phyloP scores from a whole-genome alignment of 768 basidiomycete species.

The Thelephora aurantiotincta region DNA sequence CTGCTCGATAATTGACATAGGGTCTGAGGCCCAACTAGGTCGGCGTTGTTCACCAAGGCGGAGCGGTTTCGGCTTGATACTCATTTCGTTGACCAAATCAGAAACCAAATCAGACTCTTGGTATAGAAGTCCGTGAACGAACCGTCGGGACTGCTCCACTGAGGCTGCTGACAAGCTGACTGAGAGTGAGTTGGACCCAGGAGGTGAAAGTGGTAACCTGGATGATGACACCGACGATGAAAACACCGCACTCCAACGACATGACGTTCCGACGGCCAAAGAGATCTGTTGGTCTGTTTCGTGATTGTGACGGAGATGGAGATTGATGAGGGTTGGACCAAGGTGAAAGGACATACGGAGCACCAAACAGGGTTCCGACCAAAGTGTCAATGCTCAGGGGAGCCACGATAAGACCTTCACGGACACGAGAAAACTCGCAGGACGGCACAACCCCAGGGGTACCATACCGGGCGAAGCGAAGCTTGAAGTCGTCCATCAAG shows the following conservation, averaged over 20 bases:
- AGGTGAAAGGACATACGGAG: constrained; percentile 28
- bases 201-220: constrained; percentile 33
- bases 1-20: too few species aligned
- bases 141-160: constrained; percentile 52
- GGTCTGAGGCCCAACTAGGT: too few species aligned
- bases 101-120: not conserved
- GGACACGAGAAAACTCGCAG: too few species aligned
- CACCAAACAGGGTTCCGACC: constrained; percentile 45
- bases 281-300: constrained; percentile 40
- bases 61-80: too few species aligned
- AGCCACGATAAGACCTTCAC: too few species aligned
- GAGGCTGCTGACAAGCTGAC: constrained; percentile 54
- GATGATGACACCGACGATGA: constrained; percentile 46
- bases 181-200: constrained; percentile 59
- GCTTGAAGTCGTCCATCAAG: too few species aligned
- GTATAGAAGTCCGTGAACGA: constrained; percentile 20
- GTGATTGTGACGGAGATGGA: not conserved
- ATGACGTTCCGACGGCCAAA: constrained; percentile 56
- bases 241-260: constrained; percentile 40
- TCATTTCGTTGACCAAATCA: too few species aligned
- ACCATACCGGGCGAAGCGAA: too few species aligned
- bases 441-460: too few species aligned
- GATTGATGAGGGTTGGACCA: not conserved
- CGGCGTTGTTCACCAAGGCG: too few species aligned
- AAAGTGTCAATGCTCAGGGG: constrained; percentile 60